Evolutionary conservation across 2,329 filamentous ascomycete species (phyloP).

Genomic region (Pseudocercospora macadamiae): DNA sequence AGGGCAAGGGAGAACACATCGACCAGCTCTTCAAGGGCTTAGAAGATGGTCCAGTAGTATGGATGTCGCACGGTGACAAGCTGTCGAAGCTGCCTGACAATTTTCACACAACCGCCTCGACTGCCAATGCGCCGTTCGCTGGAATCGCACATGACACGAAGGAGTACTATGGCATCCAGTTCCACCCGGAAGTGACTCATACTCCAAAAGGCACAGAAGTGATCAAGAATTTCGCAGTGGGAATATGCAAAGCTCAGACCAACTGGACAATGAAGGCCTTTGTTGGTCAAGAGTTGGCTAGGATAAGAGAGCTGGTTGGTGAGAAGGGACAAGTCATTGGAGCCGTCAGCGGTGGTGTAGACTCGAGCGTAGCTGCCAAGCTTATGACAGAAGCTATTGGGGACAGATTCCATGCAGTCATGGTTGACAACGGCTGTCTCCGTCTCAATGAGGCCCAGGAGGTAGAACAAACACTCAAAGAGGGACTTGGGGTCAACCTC

Average conservation of each 20-base stretch:
- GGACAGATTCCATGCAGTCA: slow-evolving; percentile 79
- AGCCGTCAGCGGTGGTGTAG: slow-evolving; percentile 81
- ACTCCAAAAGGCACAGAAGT: slow-evolving; percentile 70
- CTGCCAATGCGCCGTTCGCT: slow-evolving; percentile 75
- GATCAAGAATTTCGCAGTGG: slow-evolving; percentile 79
- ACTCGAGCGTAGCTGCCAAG: slow-evolving; percentile 83
- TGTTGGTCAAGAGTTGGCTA: slow-evolving; percentile 74
- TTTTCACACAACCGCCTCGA: slow-evolving; percentile 75
- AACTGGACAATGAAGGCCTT: slow-evolving; percentile 90
- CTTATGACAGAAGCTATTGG: slow-evolving; percentile 87
- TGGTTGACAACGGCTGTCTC: slow-evolving; percentile 86
- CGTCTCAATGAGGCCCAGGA: slow-evolving; percentile 80
- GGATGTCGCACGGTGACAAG: slow-evolving; percentile 92
- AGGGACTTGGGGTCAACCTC: slow-evolving; percentile 86
- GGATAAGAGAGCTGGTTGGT: slow-evolving; percentile 82
- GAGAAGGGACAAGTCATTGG: slow-evolving; percentile 79
- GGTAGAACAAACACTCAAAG: slow-evolving; percentile 76
- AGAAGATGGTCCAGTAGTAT: slow-evolving; percentile 70
- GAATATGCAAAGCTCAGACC: slow-evolving; percentile 74
- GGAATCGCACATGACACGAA: slow-evolving; percentile 73
- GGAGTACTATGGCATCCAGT: slow-evolving; percentile 81
- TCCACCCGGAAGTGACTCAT: slow-evolving; percentile 84
- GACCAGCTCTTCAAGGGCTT: slow-evolving; percentile 79
- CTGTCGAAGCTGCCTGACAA: slow-evolving; percentile 71
- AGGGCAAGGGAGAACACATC: slow-evolving; percentile 62